Conservation (phyloP, 495 filamentous ascomycete genomes). For the Jackrogersella multiformis region DNA sequence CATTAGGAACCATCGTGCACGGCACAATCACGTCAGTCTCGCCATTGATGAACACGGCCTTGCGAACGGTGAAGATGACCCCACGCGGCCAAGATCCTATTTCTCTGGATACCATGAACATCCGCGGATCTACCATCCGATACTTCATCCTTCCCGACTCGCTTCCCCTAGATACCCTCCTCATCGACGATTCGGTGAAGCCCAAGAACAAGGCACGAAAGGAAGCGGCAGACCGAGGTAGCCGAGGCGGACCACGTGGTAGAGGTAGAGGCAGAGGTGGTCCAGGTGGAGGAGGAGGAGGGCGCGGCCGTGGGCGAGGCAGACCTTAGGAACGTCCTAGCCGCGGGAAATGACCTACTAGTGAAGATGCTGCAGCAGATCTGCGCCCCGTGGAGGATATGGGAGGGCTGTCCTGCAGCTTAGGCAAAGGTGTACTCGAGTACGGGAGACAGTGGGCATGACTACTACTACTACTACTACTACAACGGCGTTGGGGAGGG, state of each 20-base stretch:
- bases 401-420: conserved; percentile 4
- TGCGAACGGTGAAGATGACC: conserved; percentile 96
- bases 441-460: conserved; percentile 19
- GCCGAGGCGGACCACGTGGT: conserved; percentile 65
- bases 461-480: too few species aligned
- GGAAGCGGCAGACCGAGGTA: conserved; percentile 75
- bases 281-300: too few species aligned
- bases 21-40: conserved; percentile 95
- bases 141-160: conserved; percentile 96
- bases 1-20: conserved; percentile 86
- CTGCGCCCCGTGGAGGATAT: conserved; percentile 1
- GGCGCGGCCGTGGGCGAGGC: conserved; percentile 72
- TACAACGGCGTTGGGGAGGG: conserved; percentile 38
- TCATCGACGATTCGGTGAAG: conserved; percentile 96
- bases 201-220: conserved; percentile 99
- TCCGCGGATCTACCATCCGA: conserved; percentile 90
- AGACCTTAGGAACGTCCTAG: conserved; percentile 42
- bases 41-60: conserved; percentile 95
- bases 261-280: conserved; percentile 69
- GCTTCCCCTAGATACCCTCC: conserved; percentile 89
- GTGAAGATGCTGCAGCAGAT: conserved; percentile 3
- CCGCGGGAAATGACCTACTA: background rate
- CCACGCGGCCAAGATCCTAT: conserved; percentile 84
- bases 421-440: conserved; percentile 16
- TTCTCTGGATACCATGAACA: conserved; percentile 92